Evolutionary conservation across 169 alveolate genomes (phyloP).

Genomic region (Eimeria sp.): DNA sequence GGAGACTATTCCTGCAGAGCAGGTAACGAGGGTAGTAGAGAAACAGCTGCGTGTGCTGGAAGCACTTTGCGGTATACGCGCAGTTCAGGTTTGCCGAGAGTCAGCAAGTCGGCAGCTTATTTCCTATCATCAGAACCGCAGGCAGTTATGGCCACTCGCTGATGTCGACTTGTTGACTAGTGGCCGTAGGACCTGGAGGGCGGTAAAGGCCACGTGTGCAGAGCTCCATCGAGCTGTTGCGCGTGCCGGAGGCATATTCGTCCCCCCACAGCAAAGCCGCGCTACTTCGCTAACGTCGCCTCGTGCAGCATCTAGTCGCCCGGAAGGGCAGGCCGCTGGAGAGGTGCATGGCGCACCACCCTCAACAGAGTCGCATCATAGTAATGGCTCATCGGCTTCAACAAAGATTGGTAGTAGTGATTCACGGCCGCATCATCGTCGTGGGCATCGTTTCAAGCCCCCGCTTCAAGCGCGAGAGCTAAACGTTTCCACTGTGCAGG

Average conservation of each 20-base stretch:
- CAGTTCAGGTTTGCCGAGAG: not conserved
- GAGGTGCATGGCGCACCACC: not conserved
- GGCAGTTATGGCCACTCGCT: not conserved
- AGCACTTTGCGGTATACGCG: not conserved
- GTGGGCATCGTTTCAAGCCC: not conserved
- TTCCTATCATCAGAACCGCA: not conserved
- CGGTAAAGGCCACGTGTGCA: not conserved
- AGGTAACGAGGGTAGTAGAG: not conserved
- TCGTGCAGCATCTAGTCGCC: not conserved
- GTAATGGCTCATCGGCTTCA: not conserved
- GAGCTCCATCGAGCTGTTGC: slow-evolving; percentile 1
- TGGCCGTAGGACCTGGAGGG: not conserved
- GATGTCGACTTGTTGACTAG: not conserved
- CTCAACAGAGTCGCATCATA: not conserved
- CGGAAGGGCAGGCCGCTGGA: not conserved
- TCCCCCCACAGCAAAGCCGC: not conserved
- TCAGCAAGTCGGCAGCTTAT: not conserved
- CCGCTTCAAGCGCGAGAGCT: not conserved
- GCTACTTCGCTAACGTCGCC: not conserved
- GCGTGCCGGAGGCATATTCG: not conserved
- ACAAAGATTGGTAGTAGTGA: not conserved
- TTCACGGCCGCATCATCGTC: not conserved
- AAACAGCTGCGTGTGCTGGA: not conserved
- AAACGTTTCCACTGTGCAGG: not conserved
- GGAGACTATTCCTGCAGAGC: not conserved